Conservation (phyloP, 768 basidiomycete species). For the Imleria badia region DNA sequence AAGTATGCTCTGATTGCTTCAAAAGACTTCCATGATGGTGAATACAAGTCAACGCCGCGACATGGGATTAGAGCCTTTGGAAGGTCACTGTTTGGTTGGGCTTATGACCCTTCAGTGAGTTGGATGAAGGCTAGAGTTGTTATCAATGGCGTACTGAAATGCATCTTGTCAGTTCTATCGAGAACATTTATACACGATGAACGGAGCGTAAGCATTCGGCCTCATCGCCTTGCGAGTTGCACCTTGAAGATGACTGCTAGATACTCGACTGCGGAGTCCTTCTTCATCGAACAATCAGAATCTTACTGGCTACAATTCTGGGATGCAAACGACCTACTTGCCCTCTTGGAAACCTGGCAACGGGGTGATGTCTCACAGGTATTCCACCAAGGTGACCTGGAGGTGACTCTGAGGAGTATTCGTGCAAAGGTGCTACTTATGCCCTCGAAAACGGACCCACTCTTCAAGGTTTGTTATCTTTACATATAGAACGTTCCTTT, state of each 20-base stretch:
- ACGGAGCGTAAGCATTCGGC: neutral
- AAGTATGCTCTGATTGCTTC: conserved; percentile 52
- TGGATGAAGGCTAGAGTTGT: neutral
- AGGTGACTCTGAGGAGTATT: neutral
- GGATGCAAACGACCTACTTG: neutral
- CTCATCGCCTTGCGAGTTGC: neutral
- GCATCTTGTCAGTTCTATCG: neutral
- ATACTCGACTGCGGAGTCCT: neutral
- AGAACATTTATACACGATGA: neutral
- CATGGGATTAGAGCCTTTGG: conserved; percentile 52
- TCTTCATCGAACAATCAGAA: neutral
- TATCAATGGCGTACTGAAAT: neutral
- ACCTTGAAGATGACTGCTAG: neutral
- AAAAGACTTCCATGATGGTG: conserved; percentile 43
- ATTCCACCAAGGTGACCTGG: neutral
- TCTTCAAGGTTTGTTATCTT: neutral
- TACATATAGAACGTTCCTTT: neutral
- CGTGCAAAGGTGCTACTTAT: neutral
- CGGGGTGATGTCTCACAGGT: neutral
- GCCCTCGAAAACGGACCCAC: neutral
- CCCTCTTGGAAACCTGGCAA: neutral
- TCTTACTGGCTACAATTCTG: neutral
- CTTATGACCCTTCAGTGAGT: conserved; percentile 37
- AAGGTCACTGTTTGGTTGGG: conserved; percentile 54
- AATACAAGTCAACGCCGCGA: conserved; percentile 30